Evolutionary conservation across 2,329 filamentous ascomycete species (phyloP).

Genomic region (Macrophomina pseudophaseolina): DNA sequence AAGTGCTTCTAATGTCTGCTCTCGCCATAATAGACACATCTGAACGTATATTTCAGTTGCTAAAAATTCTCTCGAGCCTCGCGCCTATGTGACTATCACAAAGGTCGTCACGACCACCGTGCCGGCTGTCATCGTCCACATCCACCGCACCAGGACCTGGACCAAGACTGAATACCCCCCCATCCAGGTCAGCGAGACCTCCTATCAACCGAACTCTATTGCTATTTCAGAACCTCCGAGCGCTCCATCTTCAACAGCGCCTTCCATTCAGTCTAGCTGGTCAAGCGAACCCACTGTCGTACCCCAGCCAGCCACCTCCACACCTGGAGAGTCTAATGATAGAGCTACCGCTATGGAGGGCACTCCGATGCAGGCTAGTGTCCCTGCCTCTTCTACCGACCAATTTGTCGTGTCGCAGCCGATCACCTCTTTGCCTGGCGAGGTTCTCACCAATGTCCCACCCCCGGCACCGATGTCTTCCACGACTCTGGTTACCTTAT

Average conservation of each 20-base stretch:
- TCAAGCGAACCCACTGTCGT: neutral
- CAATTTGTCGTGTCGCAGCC: neutral
- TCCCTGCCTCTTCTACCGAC: neutral
- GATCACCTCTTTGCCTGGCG: neutral
- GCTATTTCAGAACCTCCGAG: neutral
- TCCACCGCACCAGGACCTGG: constrained; percentile 5
- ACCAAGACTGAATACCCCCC: neutral
- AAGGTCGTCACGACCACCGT: constrained; percentile 16
- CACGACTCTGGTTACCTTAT: neutral
- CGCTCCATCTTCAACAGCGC: too few relatives aligned
- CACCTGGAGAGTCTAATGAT: neutral
- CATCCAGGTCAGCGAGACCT: neutral
- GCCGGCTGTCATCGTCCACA: constrained; percentile 20
- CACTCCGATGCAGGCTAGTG: neutral
- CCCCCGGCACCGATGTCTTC: neutral
- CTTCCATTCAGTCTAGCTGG: too few relatives aligned
- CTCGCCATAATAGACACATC: neutral
- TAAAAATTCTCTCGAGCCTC: neutral
- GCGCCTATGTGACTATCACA: constrained; percentile 12
- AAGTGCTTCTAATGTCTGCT: neutral
- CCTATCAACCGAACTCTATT: neutral
- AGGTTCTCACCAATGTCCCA: neutral
- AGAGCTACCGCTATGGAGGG: neutral
- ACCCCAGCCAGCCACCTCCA: neutral
- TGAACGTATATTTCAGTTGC: neutral